Evolutionary conservation across 768 basidiomycete genomes (phyloP), one percentile per base, ranked within the genome.

Genomic region (Phallus indusiatus): DNA sequence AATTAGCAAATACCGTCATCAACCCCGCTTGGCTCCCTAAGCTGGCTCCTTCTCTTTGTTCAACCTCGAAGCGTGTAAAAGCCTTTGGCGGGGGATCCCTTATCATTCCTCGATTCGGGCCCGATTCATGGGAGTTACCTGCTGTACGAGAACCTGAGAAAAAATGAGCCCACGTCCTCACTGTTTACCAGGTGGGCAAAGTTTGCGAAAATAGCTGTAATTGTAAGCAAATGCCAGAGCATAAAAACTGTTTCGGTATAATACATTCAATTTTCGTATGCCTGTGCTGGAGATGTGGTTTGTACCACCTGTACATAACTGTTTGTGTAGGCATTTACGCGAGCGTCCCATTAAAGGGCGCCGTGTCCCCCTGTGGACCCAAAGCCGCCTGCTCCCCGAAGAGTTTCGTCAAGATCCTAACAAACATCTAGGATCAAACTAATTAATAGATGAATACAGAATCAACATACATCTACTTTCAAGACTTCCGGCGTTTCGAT

Each of bases 291-390:
- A 3, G 28, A 28, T 28, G 7, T 7, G 28, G 28, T 28, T 7
- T 28, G 28, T 28, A 28, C 28, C 28, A 28, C 7, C 7, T 7
- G 28, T 28, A 7, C 28, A 28, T 28, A 28, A 3, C 7, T 28
- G 7, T 28, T 42, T 10, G 4, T 42, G 42, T n/a, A 11, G 5
- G n/a, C n/a, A 42, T 42, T 12, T 10, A 14, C 12, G n/a, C 9
- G n/a, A 11, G 42, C 42, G 12, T 4, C 42, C 12, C 14, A 42
- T 42, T 42, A 73, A 35, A 88, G 70, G n/a, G 74, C 67, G 8
- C 62, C 72, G 67, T 92, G 87, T 10, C 94, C 94, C 11, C 95
- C 95, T 2, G 95, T 98, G 5, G 94, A 97, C 0, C 96, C 96
- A 64, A 96, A 98, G 0, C 94, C 96, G 37, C 84, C 85, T 21